Base-by-base conservation (phyloP, 108 stramenopile genomes). In the Licmophora abbreviata region DNA sequence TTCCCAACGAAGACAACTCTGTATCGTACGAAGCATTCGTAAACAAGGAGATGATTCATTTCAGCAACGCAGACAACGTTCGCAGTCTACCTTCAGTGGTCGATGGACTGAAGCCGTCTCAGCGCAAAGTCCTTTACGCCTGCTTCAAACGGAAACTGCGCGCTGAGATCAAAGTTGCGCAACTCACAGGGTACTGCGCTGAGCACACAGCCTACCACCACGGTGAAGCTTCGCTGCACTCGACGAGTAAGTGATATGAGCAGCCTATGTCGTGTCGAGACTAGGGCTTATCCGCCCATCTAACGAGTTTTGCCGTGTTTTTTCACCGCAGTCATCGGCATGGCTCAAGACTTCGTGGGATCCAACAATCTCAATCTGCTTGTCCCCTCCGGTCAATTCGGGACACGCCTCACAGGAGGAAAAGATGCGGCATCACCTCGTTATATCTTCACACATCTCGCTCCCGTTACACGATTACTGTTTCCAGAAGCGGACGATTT, bases 161-260 rank as follows among this genome's bases (percentile, higher is more conserved):
- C 44, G 66, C 77, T 46, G 93, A 94, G 49, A 87, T 94, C 33
- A 94, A 94, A 64, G 93, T 94, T 35, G 89, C 88, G 0, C 94
- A 94, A 58, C 74, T 96, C 10, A 71, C 87, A 31, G 95, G 95
- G 37, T 93, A 85, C 51, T 71, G 76, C 46, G 88, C 89, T 21
- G 95, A 96, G 56, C 88, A 93, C 32, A 92, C 93, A 17, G 88
- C 92, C 3, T 96, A 96, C 56, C 95, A 96, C 68, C 95, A 96
- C 57, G 95, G 95, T 17, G 93, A 96, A 70, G 88, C 74, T 10
- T 91, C 92, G 5, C 64, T 99, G 24, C 88, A 95, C 30, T 58
- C 79, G 18, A 99, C 98, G 23, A 95, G 76, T 77, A 61, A 64
- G 76, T 65, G n/a, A n/a, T n/a, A n/a, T n/a, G n/a, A n/a, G n/a